Evolutionary conservation across 805 yeast species (phyloP).

Genomic region (Zygosaccharomyces lentus): DNA sequence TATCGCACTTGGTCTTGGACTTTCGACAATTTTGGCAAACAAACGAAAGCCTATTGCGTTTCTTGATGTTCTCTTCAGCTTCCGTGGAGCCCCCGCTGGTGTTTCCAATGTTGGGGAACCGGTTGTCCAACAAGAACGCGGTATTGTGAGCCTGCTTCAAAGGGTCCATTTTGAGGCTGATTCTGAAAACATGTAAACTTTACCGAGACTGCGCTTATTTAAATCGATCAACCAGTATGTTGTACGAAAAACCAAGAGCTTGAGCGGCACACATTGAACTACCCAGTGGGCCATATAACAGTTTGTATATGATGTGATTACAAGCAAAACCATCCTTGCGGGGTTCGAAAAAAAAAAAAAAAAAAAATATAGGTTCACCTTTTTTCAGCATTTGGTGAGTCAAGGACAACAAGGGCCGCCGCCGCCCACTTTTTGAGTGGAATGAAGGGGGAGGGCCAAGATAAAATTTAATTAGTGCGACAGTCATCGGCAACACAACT

Average conservation of each 20-base stretch:
- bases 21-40: conserved; percentile 35
- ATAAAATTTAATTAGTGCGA: too few species aligned
- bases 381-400: too few species aligned
- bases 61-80: conserved; percentile 11
- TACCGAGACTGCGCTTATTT: background rate
- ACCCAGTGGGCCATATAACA: background rate
- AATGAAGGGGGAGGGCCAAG: too few species aligned
- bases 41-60: conserved; percentile 33
- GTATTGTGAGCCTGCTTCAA: background rate
- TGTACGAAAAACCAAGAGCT: background rate
- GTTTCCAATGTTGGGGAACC: background rate
- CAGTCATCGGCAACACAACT: too few species aligned
- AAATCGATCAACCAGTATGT: background rate
- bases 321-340: background rate
- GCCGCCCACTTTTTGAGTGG: too few species aligned
- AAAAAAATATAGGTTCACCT: too few species aligned
- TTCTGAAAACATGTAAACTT: background rate
- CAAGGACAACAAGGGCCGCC: too few species aligned
- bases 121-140: conserved; percentile 1
- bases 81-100: background rate
- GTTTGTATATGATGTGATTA: background rate
- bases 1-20: conserved; percentile 35
- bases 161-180: background rate
- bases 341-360: background rate
- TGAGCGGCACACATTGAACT: background rate